phyloP scores from a whole-genome alignment of 768 basidiomycete genomes.

The Suillus weaverae region DNA sequence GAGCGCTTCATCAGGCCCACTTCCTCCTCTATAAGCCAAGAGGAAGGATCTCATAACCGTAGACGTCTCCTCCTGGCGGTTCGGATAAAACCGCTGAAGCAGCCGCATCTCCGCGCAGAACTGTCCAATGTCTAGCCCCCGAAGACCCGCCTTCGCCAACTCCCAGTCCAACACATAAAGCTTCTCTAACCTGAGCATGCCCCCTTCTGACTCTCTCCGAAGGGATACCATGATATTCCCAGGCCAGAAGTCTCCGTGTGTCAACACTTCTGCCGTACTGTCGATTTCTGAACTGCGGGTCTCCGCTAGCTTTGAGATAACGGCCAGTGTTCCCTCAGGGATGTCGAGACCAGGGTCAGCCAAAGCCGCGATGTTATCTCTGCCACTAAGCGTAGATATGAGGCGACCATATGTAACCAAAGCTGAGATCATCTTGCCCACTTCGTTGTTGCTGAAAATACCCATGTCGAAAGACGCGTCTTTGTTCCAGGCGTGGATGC shows the following conservation, averaged over 20 bases:
- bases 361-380: constrained; percentile 35
- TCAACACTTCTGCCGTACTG: constrained; percentile 31
- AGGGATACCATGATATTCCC: constrained; percentile 60
- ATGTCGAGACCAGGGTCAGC: constrained; percentile 43
- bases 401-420: constrained; percentile 47
- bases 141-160: constrained; percentile 53
- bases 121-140: constrained; percentile 62
- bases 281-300: constrained; percentile 32
- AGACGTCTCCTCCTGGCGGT: constrained; percentile 36
- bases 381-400: constrained; percentile 37
- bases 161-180: constrained; percentile 69
- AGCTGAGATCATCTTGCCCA: constrained; percentile 43
- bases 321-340: constrained; percentile 35
- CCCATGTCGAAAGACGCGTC: constrained; percentile 28
- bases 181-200: constrained; percentile 32
- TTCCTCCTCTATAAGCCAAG: constrained; percentile 39
- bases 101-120: constrained; percentile 60
- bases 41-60: constrained; percentile 47
- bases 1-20: constrained; percentile 24
- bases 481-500: constrained; percentile 51
- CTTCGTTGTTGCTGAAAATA: constrained; percentile 40
- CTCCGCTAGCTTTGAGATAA: constrained; percentile 34
- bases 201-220: constrained; percentile 27
- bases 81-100: constrained; percentile 47
- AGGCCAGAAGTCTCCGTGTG: constrained; percentile 69